phyloP scores from a whole-genome alignment of 139 green algal genomes.

The Coelastrella sp. region DNA sequence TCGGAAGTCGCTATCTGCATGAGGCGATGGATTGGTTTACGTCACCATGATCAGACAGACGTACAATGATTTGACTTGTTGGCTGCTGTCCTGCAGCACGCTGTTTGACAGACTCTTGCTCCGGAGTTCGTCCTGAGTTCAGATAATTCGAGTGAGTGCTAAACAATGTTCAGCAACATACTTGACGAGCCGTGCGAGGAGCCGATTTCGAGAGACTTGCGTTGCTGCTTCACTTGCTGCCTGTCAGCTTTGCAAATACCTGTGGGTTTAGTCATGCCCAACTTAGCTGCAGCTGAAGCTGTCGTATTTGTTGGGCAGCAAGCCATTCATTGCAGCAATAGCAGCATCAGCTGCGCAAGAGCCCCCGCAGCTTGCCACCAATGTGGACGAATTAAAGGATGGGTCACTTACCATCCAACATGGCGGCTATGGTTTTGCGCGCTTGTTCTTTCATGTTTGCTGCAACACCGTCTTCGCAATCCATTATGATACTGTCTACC shows the following conservation, averaged over 20 bases:
- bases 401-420: constrained; percentile 8
- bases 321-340: background rate
- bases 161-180: too few relatives aligned
- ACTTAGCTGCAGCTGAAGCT: too few relatives aligned
- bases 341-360: background rate
- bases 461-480: constrained; percentile 62
- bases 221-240: too few relatives aligned
- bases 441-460: constrained; percentile 46
- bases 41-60: background rate
- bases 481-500: constrained; percentile 53
- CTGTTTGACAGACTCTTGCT: too few relatives aligned
- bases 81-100: too few relatives aligned
- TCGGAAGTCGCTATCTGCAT: constrained; percentile 45
- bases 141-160: too few relatives aligned
- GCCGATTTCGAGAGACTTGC: too few relatives aligned
- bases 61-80: background rate
- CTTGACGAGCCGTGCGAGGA: too few relatives aligned
- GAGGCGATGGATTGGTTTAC: background rate
- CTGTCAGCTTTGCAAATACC: too few relatives aligned
- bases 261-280: too few relatives aligned
- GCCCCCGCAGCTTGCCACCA: background rate
- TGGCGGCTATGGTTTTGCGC: constrained; percentile 15
- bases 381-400: background rate
- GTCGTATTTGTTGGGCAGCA: too few relatives aligned
- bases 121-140: too few relatives aligned